Conservation (phyloP, 2,329 filamentous ascomycete species). For the Arachnomyces sp. region DNA sequence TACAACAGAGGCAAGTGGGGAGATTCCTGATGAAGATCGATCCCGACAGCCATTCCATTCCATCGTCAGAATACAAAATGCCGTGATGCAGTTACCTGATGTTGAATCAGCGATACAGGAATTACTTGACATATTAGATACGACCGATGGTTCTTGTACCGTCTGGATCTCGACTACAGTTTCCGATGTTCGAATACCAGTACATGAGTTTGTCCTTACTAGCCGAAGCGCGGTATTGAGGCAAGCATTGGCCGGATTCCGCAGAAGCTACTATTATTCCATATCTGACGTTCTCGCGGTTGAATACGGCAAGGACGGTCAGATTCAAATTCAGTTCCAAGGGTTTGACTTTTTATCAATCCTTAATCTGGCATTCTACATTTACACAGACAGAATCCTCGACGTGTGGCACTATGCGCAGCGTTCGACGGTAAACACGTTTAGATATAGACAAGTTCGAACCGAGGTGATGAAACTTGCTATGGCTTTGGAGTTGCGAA, state of each 20-base stretch:
- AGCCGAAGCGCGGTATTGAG: conserved; percentile 66
- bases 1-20: conserved; percentile 21
- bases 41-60: conserved; percentile 14
- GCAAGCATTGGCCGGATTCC: conserved; percentile 52
- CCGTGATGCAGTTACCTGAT: conserved; percentile 37
- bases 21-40: no score
- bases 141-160: conserved; percentile 20
- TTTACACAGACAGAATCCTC: conserved; percentile 72
- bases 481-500: conserved; percentile 59
- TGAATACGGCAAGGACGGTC: conserved; percentile 43
- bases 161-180: conserved; percentile 47
- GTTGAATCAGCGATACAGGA: conserved; percentile 29
- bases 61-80: conserved; percentile 29
- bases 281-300: conserved; percentile 57
- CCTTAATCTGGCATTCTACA: conserved; percentile 69
- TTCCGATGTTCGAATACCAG: conserved; percentile 66
- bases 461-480: conserved; percentile 83
- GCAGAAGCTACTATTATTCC: conserved; percentile 46
- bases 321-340: conserved; percentile 56
- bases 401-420: conserved; percentile 80
- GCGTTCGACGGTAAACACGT: conserved; percentile 57
- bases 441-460: conserved; percentile 71
- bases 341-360: conserved; percentile 70
- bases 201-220: conserved; percentile 73
- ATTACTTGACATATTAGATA: conserved; percentile 19